Evolutionary conservation across 306 rosid species (phyloP).

Genomic region (Rosa persica): DNA sequence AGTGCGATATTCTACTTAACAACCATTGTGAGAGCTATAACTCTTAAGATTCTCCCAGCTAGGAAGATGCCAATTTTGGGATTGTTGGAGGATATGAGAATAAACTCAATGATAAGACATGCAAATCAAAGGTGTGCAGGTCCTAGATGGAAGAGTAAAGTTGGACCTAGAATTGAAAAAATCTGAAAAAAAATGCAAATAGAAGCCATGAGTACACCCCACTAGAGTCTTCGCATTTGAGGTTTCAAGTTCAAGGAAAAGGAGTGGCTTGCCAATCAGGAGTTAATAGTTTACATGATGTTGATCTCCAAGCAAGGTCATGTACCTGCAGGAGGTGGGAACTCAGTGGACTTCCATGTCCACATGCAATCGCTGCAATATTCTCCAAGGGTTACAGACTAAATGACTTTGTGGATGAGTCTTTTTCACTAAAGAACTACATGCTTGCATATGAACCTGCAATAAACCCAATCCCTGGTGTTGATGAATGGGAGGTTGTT

Average conservation of each 20-base stretch:
- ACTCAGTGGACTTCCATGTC: neutral
- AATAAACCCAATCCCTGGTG: neutral
- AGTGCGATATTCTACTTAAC: too few relatives aligned
- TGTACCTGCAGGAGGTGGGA: neutral
- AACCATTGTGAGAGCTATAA: neutral
- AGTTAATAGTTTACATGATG: neutral
- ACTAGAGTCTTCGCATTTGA: neutral
- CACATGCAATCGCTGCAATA: neutral
- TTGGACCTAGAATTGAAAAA: neutral
- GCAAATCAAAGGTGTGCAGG: neutral
- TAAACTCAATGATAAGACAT: neutral
- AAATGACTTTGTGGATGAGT: neutral
- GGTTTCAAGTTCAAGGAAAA: neutral
- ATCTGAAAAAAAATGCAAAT: too few relatives aligned
- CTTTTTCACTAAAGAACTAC: too few relatives aligned
- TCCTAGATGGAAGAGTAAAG: neutral
- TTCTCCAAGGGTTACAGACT: neutral
- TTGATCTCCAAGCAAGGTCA: neutral
- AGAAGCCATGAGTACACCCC: neutral
- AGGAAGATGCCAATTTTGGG: neutral
- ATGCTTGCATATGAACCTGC: neutral
- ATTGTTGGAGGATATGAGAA: neutral
- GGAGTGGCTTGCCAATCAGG: neutral
- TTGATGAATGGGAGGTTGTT: neutral
- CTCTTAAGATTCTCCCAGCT: neutral